Base-by-base conservation (phyloP, 2,329 filamentous ascomycete genomes). In the Pleomassaria siparia region DNA sequence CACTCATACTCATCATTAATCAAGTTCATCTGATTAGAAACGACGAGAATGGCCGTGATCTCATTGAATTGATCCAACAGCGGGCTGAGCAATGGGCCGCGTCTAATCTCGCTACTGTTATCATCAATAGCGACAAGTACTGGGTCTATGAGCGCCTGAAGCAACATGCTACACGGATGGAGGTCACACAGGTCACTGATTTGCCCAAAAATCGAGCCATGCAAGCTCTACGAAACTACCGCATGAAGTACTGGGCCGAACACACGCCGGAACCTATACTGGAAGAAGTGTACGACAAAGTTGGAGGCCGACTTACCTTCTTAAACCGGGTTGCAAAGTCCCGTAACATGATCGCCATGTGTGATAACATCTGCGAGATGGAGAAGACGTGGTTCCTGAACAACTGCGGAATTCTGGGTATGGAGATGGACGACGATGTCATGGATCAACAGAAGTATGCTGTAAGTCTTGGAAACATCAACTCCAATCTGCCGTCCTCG, bases 361-460 rank as follows among this genome's bases (percentile, higher is more conserved):
- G 91, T 69, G 75, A 94, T 35, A 71, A 80, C 16, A 90, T 91
- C 55, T 86, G 82, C 61, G 75, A 82, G 28, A 80, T 79, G 30
- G 88, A 91, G 64, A 88, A 88, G 66, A 86, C 83, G 0, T 91
- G 88, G 88, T 86, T 91, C 58, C 71, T 91, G 16, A 91, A 89
- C 70, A 84, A 73, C 64, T 90, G 87, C 66, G 87, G 87, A 76
- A 88, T 91, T 44, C 77, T 91, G 1, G 88, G 88, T 15, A 76
- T 74, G 51, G 84, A 86, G 54, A 91, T 87, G 86, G 94, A 97
- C 59, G 94, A 97, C 71, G 94, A 99, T 66, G 94, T 96, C 58
- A 97, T 97, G 86, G 90, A 96, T 64, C 89, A 96, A 71, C 91
- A 97, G 67, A 96, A 97, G 70, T 96, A 90, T 78, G 89, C 91